Conservation (phyloP, 1,139 yeast genomes). For the Pichia sp. region DNA sequence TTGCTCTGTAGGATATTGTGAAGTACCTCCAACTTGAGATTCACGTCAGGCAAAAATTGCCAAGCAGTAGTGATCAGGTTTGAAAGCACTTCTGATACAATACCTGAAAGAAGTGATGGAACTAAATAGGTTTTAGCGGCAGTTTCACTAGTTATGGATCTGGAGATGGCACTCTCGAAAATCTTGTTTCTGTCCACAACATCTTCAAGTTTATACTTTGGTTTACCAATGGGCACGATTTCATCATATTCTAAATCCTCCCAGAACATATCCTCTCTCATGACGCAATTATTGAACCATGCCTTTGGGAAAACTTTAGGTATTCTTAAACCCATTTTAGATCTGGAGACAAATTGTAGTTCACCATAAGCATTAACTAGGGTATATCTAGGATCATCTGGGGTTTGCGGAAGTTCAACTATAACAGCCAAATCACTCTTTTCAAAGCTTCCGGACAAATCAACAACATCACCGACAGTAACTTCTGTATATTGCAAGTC, state of each 20-base stretch:
- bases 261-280: slow-evolving; percentile 23
- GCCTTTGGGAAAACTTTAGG: slow-evolving; percentile 44
- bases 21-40: slow-evolving; percentile 41
- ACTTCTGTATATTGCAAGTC: slow-evolving; percentile 26
- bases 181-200: slow-evolving; percentile 21
- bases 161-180: slow-evolving; percentile 23
- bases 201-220: slow-evolving; percentile 26
- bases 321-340: slow-evolving; percentile 42
- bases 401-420: slow-evolving; percentile 34
- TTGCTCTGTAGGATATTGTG: slow-evolving; percentile 49
- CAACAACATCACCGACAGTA: slow-evolving; percentile 40
- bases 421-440: slow-evolving; percentile 36
- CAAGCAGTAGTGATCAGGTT: slow-evolving; percentile 22
- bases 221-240: slow-evolving; percentile 25
- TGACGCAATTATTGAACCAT: slow-evolving; percentile 28
- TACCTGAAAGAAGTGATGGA: slow-evolving; percentile 26
- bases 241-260: slow-evolving; percentile 13
- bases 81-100: slow-evolving; percentile 23
- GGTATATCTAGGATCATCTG: slow-evolving; percentile 44
- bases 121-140: slow-evolving; percentile 22
- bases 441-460: slow-evolving; percentile 29
- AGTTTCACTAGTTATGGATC: slow-evolving; percentile 13
- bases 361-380: slow-evolving; percentile 52
- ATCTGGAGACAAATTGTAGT: slow-evolving; percentile 40
- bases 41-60: slow-evolving; percentile 24